Conservation (phyloP, 768 basidiomycete species). For the Cytidiella melzeri region DNA sequence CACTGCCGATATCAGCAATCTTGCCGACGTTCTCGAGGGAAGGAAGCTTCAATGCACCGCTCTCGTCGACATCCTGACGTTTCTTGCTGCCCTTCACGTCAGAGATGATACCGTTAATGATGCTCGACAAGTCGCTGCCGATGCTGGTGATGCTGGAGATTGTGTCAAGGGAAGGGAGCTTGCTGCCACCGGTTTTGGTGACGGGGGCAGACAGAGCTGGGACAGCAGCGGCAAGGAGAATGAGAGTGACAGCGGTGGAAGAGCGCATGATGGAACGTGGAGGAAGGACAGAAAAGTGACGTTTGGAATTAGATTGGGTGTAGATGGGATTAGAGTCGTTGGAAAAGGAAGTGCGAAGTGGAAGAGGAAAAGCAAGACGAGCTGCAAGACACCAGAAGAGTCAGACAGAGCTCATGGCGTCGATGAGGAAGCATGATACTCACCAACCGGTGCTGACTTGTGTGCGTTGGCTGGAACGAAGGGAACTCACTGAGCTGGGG, state of each 20-base stretch:
- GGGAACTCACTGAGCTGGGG: conserved; percentile 2
- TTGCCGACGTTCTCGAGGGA: neutral
- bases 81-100: neutral
- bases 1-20: neutral
- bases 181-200: neutral
- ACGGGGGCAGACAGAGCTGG: neutral
- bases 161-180: neutral
- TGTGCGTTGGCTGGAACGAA: neutral
- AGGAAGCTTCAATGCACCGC: neutral
- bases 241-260: neutral
- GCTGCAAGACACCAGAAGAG: neutral
- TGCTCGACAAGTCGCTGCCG: neutral
- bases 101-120: neutral
- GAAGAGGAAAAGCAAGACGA: neutral
- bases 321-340: no score
- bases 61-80: neutral
- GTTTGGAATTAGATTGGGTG: no score
- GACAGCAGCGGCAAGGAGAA: neutral
- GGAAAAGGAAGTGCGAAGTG: neutral
- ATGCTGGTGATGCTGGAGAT: neutral
- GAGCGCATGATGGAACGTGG: conserved; percentile 4
- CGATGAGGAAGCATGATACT: neutral
- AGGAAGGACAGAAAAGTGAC: no score
- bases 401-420: neutral
- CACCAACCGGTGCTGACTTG: conserved; percentile 6